Evolutionary conservation across 2,329 filamentous ascomycete genomes (phyloP), one percentile per base, ranked within the genome.

Genomic region (Bipolaris gigantea): DNA sequence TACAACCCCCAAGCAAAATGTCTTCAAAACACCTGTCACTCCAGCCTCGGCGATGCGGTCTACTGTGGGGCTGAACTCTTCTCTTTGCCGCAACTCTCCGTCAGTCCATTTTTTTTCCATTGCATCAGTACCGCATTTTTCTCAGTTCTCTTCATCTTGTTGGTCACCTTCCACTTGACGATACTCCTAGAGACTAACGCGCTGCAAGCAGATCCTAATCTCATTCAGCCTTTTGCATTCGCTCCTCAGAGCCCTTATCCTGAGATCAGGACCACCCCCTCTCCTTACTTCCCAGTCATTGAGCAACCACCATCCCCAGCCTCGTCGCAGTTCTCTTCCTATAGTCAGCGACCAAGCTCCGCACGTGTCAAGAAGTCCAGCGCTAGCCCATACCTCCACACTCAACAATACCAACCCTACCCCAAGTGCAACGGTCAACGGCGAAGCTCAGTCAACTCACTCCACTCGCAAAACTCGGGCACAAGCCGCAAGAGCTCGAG

Each of bases 391-490:
- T 88, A 86, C 66, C 79, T 88, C 56, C 83, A 83, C 59, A 79
- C 76, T 59, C 76, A 79, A 39, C 70, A 75, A 58, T 86, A 81
- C 65, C 80, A 83, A 61, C 80, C 81, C 38, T 86, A 85, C 71
- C 72, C 76, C 25, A 54, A 62, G 3, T 72, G 70, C 51, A 75
- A 77, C 38, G 79, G 63, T 35, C 73, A 82, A 52, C 82, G 89
- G 39, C 81, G 88, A 46, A 84, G 84, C 49, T 93, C 90, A 44
- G 80, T 89, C 57, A 83, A 84, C 19, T 92, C 89, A 15, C 85
- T 86, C 57, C 85, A 86, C 58, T 91, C 89, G 1, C 83, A 80
- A 47, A 83, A 76, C 48, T 85, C 86, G 0, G 81, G 81, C 64
- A 77, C 83, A 61, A 86, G 84, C 73, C 82, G 77, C 55, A 76